These are phyloP conservation scores for Meyerozyma guilliermondii DNA, from an alignment of 1,139 yeast species.

Conservation along the genomic window DNA sequence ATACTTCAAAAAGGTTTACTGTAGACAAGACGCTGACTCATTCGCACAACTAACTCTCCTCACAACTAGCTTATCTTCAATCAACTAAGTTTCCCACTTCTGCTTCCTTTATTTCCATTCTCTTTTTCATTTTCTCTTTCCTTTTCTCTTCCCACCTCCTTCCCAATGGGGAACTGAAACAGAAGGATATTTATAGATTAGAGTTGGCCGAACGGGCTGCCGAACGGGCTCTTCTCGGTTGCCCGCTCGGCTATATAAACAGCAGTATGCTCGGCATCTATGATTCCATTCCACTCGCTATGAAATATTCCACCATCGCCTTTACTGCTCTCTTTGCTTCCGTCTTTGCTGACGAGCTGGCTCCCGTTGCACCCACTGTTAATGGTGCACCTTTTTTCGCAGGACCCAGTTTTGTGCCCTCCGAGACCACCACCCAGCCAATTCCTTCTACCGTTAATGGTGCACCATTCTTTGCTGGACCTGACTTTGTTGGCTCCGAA, in stretches of 20 bases:
- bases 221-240: no score
- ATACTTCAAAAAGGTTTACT: no score
- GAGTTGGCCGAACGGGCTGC: no score
- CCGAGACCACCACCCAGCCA: background rate
- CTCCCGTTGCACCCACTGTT: background rate
- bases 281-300: background rate
- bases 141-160: no score
- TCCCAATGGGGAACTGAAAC: no score
- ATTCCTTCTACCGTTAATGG: background rate
- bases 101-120: no score
- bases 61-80: no score
- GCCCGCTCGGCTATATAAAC: background rate
- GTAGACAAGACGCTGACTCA: no score
- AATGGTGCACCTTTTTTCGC: background rate
- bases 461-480: background rate
- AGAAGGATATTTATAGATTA: no score
- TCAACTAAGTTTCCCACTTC: no score
- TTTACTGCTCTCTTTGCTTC: background rate
- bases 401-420: background rate
- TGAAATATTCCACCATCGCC: background rate
- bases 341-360: background rate
- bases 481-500: background rate
- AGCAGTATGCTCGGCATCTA: background rate
- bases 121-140: no score
- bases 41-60: no score